Conservation (phyloP, 2,329 filamentous ascomycete genomes). For the Fusarium coicis region DNA sequence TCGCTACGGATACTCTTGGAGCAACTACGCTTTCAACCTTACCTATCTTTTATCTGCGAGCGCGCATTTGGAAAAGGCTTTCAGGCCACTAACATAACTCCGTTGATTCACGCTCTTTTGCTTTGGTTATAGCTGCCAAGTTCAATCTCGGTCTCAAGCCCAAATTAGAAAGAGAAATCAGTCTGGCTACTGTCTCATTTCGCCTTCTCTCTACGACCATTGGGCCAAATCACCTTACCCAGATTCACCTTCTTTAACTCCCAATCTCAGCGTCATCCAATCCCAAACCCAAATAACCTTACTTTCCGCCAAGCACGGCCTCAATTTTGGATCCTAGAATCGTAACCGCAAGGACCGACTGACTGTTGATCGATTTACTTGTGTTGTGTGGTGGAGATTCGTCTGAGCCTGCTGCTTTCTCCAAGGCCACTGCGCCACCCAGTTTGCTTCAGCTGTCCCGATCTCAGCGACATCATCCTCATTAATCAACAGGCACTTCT, state of each 20-base stretch:
- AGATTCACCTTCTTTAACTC: conserved; percentile 7
- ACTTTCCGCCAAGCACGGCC: conserved; percentile 5
- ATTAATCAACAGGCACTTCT: not conserved
- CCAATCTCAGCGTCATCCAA: conserved; percentile 6
- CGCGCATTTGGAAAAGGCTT: conserved; percentile 20
- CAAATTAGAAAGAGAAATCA: conserved; percentile 26
- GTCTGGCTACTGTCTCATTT: conserved; percentile 41
- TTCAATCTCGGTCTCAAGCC: conserved; percentile 5
- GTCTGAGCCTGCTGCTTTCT: conserved; percentile 7
- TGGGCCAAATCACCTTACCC: conserved; percentile 17
- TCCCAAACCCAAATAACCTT: not conserved
- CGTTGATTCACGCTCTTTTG: conserved; percentile 17
- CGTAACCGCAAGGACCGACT: conserved; percentile 6
- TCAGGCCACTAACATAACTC: conserved; percentile 9
- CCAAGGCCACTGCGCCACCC: conserved; percentile 13
- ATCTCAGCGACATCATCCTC: not conserved
- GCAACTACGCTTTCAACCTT: not conserved
- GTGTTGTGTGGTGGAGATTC: not conserved
- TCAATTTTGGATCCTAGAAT: conserved; percentile 6
- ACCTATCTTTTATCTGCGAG: conserved; percentile 14
- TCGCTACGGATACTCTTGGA: not conserved
- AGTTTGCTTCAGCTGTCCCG: not conserved
- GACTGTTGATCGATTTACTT: conserved; percentile 2
- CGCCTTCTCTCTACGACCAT: conserved; percentile 19
- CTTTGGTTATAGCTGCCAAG: conserved; percentile 7